These are phyloP conservation scores for Xylariaceae sp. DNA, from an alignment of 2,329 filamentous ascomycete species.

Conservation along the genomic window DNA sequence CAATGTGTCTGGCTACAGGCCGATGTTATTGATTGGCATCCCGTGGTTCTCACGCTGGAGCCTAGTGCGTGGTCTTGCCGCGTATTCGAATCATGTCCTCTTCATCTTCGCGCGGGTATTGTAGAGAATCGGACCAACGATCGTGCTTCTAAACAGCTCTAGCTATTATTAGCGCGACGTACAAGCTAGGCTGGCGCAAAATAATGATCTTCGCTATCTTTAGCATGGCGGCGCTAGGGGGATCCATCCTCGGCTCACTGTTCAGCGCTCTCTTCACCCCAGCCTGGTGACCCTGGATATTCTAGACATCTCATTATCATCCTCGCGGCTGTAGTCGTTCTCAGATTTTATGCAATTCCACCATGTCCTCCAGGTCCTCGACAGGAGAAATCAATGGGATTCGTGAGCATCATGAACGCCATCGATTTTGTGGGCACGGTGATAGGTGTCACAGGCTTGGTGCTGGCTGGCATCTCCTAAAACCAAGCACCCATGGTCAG, in stretches of 20 bases:
- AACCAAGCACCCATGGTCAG: constrained; percentile 63
- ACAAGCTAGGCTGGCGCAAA: constrained; percentile 48
- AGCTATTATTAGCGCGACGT: constrained; percentile 61
- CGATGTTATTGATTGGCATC: constrained; percentile 51
- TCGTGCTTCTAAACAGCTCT: constrained; percentile 63
- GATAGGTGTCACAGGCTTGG: constrained; percentile 55
- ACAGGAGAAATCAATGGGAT: background rate
- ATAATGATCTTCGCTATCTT: constrained; percentile 46
- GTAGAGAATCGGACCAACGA: constrained; percentile 61
- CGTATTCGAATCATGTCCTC: constrained; percentile 40
- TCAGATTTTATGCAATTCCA: constrained; percentile 29
- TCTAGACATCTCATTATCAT: constrained; percentile 39
- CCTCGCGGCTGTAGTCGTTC: constrained; percentile 35
- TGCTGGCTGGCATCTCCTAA: constrained; percentile 66
- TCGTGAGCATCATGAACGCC: constrained; percentile 24
- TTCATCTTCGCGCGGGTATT: constrained; percentile 57
- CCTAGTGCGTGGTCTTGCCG: constrained; percentile 46
- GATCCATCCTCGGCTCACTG: constrained; percentile 40
- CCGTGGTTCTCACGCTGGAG: constrained; percentile 51
- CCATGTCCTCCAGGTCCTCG: background rate
- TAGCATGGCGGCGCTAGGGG: constrained; percentile 44
- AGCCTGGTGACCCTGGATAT: constrained; percentile 44
- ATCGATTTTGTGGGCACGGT: constrained; percentile 39
- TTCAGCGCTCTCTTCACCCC: constrained; percentile 40
- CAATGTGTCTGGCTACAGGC: constrained; percentile 44